These are phyloP conservation scores for Endoconidiophora polonica DNA, from an alignment of 2,329 filamentous ascomycete species.

Conservation along the genomic window DNA sequence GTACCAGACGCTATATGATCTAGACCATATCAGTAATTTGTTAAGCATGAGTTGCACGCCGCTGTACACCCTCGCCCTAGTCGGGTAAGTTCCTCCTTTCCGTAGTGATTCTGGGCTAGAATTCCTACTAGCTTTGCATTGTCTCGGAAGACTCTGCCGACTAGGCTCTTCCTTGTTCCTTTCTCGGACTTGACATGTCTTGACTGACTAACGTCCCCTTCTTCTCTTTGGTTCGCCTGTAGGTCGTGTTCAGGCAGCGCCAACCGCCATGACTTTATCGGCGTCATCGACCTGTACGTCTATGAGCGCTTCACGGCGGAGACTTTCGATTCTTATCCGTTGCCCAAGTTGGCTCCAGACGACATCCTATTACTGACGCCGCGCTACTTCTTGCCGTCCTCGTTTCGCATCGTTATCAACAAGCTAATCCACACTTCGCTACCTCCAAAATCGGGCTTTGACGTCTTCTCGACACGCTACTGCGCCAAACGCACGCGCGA, in stretches of 20 bases:
- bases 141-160: neutral
- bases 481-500: neutral
- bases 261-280: neutral
- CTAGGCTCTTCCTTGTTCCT: no score
- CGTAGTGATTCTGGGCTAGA: no score
- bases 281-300: neutral
- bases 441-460: slow-evolving; percentile 4
- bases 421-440: neutral
- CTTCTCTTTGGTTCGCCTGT: neutral
- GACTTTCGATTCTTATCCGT: neutral
- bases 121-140: no score
- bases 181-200: no score
- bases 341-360: neutral
- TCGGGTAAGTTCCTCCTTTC: slow-evolving; percentile 1
- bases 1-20: no score
- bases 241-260: slow-evolving; percentile 5
- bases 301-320: slow-evolving; percentile 1
- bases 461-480: neutral
- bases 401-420: slow-evolving; percentile 7
- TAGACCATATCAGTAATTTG: neutral
- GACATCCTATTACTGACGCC: slow-evolving; percentile 1
- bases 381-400: slow-evolving; percentile 3
- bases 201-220: no score
- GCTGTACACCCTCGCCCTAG: slow-evolving; percentile 3
- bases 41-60: slow-evolving; percentile 1